Base-by-base conservation (phyloP, 768 basidiomycete species). In the Butyriboletus loyo region DNA sequence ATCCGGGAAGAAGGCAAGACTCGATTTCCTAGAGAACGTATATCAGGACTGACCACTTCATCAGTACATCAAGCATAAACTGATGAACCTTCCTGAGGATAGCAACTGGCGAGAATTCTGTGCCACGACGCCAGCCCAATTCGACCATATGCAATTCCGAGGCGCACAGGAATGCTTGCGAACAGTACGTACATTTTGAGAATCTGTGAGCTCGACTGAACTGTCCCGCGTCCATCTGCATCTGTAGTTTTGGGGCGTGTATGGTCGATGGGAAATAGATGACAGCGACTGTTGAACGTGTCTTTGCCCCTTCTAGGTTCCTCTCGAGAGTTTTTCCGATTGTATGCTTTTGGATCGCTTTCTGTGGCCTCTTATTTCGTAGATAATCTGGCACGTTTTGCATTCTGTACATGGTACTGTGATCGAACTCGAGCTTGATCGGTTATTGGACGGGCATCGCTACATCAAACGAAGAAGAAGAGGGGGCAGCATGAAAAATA, bases 101-200 rank as follows among this genome's bases (percentile, higher is more conserved):
- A 46, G 55, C 17, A 58, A 69, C 14, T 72, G 69, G 69, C 54
- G 44, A 9, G 61, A 66, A 17, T 69, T 73, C 50, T 72, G 72
- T 47, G 70, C 69, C 1, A 69, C 70, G 1, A 73, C 71, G 0
- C 71, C 71, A 1, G 47, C 53, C 7, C 17, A 22, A 17, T 67
- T 72, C 40, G 38, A 49, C n/a, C n/a, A n/a, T n/a, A n/a, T n/a
- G n/a, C n/a, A 34, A 4, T 36, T 36, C 4, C 5, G 17, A 1
- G n/a, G 35, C n/a, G 35, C 35, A 3, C 35, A 36, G 6, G 35
- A 36, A 36, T 36, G 35, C 4, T 36, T n/a, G n/a, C n/a, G n/a
- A n/a, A n/a, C 49, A 4, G 56, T 51, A 41, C 17, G 58, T 56
- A 13, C 40, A 11, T 28, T 28, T 10, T 39, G 6, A 0, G 21